These are phyloP conservation scores for Rubia occidens DNA, from an alignment of 305 asterid genomes.

Conservation along the genomic window DNA sequence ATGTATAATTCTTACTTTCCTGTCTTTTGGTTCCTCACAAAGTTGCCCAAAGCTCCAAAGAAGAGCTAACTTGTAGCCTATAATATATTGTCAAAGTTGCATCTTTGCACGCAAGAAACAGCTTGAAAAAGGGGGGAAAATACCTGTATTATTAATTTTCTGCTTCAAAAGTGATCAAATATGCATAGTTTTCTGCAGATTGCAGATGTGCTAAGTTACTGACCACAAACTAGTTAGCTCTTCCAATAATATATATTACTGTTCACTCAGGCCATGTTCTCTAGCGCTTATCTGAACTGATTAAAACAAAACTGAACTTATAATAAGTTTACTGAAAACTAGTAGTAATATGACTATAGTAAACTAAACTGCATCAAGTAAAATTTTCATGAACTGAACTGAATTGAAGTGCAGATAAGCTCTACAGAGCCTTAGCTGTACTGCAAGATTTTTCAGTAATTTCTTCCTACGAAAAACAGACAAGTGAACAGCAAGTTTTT, in stretches of 20 bases:
- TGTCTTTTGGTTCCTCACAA: slow-evolving; percentile 24
- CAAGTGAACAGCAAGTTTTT: slow-evolving; percentile 4
- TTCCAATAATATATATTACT: neutral
- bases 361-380: no score
- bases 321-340: no score
- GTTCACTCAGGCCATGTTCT: neutral
- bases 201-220: neutral
- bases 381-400: no score
- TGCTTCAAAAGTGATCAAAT: slow-evolving; percentile 13
- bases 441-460: neutral
- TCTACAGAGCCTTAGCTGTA: neutral
- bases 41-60: slow-evolving; percentile 16
- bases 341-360: no score
- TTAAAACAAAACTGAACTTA: no score
- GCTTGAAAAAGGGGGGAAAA: slow-evolving; percentile 13
- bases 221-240: neutral
- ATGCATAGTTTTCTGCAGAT: neutral
- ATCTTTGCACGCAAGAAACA: slow-evolving; percentile 12
- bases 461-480: neutral
- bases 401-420: no score
- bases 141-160: slow-evolving; percentile 13
- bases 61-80: neutral
- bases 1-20: slow-evolving; percentile 19
- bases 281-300: no score
- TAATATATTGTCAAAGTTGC: slow-evolving; percentile 8